Evolutionary conservation across 2,329 filamentous ascomycete genomes (phyloP).

Genomic region (Neonectria neomacrospora): DNA sequence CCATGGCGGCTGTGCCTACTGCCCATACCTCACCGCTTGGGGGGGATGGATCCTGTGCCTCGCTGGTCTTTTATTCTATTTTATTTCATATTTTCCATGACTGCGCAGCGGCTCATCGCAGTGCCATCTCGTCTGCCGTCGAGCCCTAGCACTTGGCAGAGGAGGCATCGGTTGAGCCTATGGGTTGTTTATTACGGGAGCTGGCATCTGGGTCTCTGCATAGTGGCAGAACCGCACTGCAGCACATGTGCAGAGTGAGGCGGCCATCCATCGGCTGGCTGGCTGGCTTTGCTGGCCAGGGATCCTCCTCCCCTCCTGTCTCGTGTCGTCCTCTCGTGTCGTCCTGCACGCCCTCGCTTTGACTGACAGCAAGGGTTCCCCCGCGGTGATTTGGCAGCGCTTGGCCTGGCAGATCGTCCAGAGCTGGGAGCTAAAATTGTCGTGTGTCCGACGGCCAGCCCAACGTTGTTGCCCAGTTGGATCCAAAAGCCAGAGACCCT

Average conservation of each 20-base stretch:
- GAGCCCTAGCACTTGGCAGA: neutral
- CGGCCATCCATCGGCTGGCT: constrained; percentile 15
- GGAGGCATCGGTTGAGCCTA: neutral
- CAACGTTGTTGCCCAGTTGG: neutral
- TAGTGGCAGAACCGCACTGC: neutral
- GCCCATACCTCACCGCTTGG: constrained; percentile 25
- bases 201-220: neutral
- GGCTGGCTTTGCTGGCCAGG: constrained; percentile 15
- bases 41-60: neutral
- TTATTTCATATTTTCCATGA: too few relatives aligned
- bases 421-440: neutral
- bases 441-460: neutral
- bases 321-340: constrained; percentile 22
- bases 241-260: constrained; percentile 17
- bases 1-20: constrained; percentile 5
- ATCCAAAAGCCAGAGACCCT: neutral
- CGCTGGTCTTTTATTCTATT: too few relatives aligned
- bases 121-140: neutral
- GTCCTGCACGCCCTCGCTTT: constrained; percentile 18
- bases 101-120: too few relatives aligned
- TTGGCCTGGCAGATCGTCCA: constrained; percentile 14
- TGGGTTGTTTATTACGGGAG: neutral
- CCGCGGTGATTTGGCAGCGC: constrained; percentile 36
- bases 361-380: constrained; percentile 42
- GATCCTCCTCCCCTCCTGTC: constrained; percentile 13